A percentile compares a stretch with the other conserved stretches of the same genome.
phyloP scores from a whole-genome alignment of 1,284 basidiomycete genomes.

The Puccinia hordei region DNA sequence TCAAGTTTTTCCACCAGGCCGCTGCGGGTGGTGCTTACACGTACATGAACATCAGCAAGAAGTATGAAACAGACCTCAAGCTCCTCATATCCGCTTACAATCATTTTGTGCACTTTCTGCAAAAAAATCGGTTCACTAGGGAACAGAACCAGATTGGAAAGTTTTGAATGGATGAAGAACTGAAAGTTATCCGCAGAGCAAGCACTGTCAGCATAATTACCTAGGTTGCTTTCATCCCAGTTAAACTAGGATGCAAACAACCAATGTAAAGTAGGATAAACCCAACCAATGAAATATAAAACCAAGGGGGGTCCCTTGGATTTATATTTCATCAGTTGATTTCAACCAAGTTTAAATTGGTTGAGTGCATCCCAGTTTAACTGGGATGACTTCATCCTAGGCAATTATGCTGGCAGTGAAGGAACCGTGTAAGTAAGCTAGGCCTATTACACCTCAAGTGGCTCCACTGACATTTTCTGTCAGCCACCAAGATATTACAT shows the following conservation, averaged over 20 bases:
- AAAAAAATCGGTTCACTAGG: not conserved
- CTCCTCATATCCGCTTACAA: not conserved
- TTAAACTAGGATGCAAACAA: not conserved
- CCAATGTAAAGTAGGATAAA: too few relatives aligned
- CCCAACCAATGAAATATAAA: not conserved
- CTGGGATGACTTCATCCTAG: too few relatives aligned
- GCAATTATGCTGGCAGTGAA: too few relatives aligned
- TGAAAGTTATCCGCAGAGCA: conserved; percentile 1
- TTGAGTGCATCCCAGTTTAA: too few relatives aligned
- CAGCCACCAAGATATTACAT: too few relatives aligned
- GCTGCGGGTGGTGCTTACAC: too few relatives aligned
- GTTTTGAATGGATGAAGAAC: conserved; percentile 1
- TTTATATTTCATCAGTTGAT: too few relatives aligned
- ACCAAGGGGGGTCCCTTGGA: too few relatives aligned
- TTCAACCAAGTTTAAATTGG: too few relatives aligned
- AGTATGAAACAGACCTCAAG: not conserved
- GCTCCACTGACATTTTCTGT: too few relatives aligned
- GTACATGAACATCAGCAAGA: conserved; percentile 27
- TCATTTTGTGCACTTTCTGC: too few relatives aligned
- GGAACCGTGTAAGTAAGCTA: not conserved
- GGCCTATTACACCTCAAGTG: not conserved
- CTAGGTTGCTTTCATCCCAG: conserved; percentile 11
- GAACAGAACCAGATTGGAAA: conserved; percentile 22
- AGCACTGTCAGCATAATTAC: not conserved
- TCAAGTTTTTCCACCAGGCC: too few relatives aligned